Evolutionary conservation across 306 rosid genomes (phyloP), one percentile per base, ranked within the genome.

Genomic region (Hippophae gyantsensis): DNA sequence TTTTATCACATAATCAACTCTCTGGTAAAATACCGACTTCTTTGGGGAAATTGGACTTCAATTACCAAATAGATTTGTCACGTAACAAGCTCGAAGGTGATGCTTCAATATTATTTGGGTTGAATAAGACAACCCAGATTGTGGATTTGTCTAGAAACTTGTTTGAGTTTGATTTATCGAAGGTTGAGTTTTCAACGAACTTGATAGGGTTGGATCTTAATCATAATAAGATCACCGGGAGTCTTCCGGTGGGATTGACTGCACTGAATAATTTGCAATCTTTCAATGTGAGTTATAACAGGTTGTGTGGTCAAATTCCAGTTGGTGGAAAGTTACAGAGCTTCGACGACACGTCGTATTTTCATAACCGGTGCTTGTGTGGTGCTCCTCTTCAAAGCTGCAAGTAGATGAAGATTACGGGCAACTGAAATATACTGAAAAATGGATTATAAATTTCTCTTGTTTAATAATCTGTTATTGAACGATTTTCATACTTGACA

Each of bases 1-100:
- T 14, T 43, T 73, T 79, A 2, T 81, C 90, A 5, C 80, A 75
- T 75, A 81, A 83, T 71, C 69, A 72, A 43, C 81, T 86, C 42
- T 65, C 84, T 0, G 89, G 83, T 18, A 52, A 42, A 25, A 82
- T 89, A 42, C 95, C 97, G 0, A 13, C 56, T 10, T 76, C 87
- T 12, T 40, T 89, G 3, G 78, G 62, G 5, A 57, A 73, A 8
- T 4, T 65, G 52, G 46, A 78, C 62, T 78, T 56, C 7, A 3
- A 11, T 3, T 18, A 1, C 42, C 3, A 32, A 32, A 42, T 86
- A 10, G 81, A 84, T 25, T 62, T 89, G 7, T 82, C 89, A 0
- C 69, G 93, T 3, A 89, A 89, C 86, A 84, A 54, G 78, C 81
- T 89, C 0, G 63, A 66, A 68, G 97, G 97, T 0, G 97, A 86